phyloP scores from a whole-genome alignment of 2,329 filamentous ascomycete genomes.

The Albophoma yamanashiensis region DNA sequence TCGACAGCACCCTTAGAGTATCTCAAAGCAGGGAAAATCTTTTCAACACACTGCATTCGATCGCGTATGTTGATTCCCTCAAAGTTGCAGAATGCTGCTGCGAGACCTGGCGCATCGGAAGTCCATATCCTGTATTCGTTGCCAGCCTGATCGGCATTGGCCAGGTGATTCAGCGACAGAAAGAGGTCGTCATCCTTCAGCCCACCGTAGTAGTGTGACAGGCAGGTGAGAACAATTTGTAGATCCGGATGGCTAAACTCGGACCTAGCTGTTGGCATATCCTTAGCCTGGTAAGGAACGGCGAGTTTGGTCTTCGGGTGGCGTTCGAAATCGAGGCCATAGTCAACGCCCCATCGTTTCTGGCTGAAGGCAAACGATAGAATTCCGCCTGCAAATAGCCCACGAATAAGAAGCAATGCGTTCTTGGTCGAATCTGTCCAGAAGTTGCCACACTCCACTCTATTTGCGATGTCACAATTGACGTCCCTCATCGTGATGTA shows the following conservation, averaged over 20 bases:
- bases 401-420: conserved; percentile 33
- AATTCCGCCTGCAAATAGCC: conserved; percentile 43
- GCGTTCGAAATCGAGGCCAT: conserved; percentile 37
- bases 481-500: conserved; percentile 30
- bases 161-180: conserved; percentile 31
- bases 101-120: conserved; percentile 16
- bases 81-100: conserved; percentile 25
- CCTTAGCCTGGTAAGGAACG: conserved; percentile 49
- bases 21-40: conserved; percentile 41
- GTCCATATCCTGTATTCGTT: conserved; percentile 39
- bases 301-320: conserved; percentile 32
- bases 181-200: conserved; percentile 37
- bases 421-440: conserved; percentile 21
- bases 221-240: conserved; percentile 38
- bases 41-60: conserved; percentile 26
- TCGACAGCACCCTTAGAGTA: conserved; percentile 43
- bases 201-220: conserved; percentile 44
- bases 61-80: conserved; percentile 48
- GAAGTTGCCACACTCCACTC: conserved; percentile 23
- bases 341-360: conserved; percentile 54
- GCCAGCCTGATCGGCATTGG: conserved; percentile 37
- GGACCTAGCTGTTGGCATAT: conserved; percentile 36
- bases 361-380: conserved; percentile 37
- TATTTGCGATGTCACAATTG: conserved; percentile 11
- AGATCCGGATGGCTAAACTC: conserved; percentile 52